Base-by-base conservation (phyloP, 2,329 filamentous ascomycete species). In the Cladosporium cucumerinum region DNA sequence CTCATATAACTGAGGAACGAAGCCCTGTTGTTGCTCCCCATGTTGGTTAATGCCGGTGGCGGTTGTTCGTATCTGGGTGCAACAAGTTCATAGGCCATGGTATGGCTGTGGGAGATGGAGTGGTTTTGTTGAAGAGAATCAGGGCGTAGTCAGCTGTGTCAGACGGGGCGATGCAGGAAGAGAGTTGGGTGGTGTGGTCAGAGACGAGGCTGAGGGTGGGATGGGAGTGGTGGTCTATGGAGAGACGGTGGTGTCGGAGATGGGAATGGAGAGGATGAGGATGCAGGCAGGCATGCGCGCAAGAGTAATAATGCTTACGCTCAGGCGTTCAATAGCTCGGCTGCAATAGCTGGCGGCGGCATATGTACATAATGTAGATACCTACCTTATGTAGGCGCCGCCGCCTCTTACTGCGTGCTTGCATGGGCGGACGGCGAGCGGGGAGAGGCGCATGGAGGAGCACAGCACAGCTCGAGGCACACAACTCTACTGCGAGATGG, bases 251-350 rank as follows among this genome's bases (percentile, higher is more conserved):
- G 21, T 43, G 32, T 39, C 32, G 57, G 57, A 46, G 57, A 36
- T 12, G n/a, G 36, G 26, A 34, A 58, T n/a, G 36, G 34, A 43
- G 21, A 55, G 26, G 51, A 55, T 18, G 5, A 30, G 26, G 30
- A 21, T 23, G 51, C 8, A n/a, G 23, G 28, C 4, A n/a, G 51
- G 55, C 16, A 34, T 46, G 39, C 51, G 32, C 21, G 51, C 51
- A 54, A 46, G 39, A 46, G n/a, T 32, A 59, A 61, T 32, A 59
- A 61, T 61, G 59, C 59, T 61, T 61, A 61, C 59, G 59, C 48
- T 52, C 46, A 61, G 59, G 59, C 59, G 59, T 54, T 30, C 59
- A 61, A 54, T 52, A 61, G 48, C 46, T 54, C 51, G 18, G 51
- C 51, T 32, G 51, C 51, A 54, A 32, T 54, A 59, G 57, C 36